Evolutionary conservation across 805 yeast species (phyloP), one percentile per base, ranked within the genome.

Genomic region (Metschnikowia peoriensis): DNA sequence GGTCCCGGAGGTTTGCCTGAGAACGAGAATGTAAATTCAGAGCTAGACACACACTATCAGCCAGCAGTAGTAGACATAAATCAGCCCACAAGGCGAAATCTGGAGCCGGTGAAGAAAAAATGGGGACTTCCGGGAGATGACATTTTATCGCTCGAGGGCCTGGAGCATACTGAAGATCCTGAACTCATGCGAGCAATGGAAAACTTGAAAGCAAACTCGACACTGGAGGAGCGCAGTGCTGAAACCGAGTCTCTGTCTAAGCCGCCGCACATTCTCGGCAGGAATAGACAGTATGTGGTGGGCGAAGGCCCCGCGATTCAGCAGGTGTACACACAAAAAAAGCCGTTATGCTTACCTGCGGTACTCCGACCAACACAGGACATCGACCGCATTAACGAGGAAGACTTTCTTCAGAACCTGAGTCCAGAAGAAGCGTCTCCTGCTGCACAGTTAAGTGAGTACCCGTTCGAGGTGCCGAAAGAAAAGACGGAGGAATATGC

Each of bases 301-400:
- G 46, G 22, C n/a, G 47, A 42, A 14, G 62, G 56, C 32, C 57
- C 61, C 17, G 54, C 47, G 12, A 53, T 53, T 40, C 58, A 57
- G 55, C 83, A 78, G 55, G 77, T 80, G 39, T 77, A 79, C 59
- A 76, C 74, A 52, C 71, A 74, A 41, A 78, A 73, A 51, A 67
- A 78, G 45, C 80, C 82, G 6, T 64, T 77, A 52, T 73, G 77
- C 60, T 66, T 76, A 2, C 85, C 85, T 5, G 81, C 84, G 2
- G 84, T 80, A 14, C 68, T 81, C 49, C 64, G 84, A 34, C 81
- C 82, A 10, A 57, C 43, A 14, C 49, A 44, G 28, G 57, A 53
- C n/a, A 46, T 44, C 15, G 45, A 49, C 45, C 46, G 43, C 11
- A 48, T 51, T 40, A 52, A 51, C 45, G 54, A 51, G 38, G 52